Percentiles rank a stretch among this genome's conserved stretches.
phyloP scores from a whole-genome alignment of 345 rosid species.

The Gossypium ekmanianum region DNA sequence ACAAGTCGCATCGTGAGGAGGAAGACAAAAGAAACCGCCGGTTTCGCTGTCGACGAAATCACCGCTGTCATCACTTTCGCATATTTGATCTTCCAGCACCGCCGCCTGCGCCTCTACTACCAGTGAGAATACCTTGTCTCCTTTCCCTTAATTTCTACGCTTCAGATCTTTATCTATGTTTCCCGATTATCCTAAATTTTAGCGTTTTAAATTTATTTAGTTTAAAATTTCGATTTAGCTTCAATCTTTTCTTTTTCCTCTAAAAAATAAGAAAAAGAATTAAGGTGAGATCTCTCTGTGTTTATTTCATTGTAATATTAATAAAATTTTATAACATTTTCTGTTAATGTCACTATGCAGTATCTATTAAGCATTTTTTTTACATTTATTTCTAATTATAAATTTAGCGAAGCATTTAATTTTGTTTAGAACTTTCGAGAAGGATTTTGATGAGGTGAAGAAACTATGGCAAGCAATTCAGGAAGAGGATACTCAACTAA shows the following conservation, averaged over 20 bases:
- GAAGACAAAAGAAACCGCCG: slow-evolving; percentile 2
- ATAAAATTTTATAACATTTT: neutral
- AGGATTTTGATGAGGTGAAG: slow-evolving; percentile 46
- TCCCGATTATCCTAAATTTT: neutral
- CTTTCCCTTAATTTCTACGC: neutral
- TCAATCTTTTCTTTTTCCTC: neutral
- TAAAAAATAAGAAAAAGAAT: neutral
- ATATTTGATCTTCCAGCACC: neutral
- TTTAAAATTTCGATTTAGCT: too few species aligned
- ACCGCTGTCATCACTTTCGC: neutral
- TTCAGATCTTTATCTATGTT: neutral
- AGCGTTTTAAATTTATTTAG: neutral
- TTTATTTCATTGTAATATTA: neutral
- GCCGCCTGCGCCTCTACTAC: neutral
- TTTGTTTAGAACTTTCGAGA: neutral
- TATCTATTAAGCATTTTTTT: neutral
- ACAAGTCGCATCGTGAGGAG: neutral
- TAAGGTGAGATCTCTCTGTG: neutral
- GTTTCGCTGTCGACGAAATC: neutral
- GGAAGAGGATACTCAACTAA: slow-evolving; percentile 54
- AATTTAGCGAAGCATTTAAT: neutral
- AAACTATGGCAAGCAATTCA: slow-evolving; percentile 56
- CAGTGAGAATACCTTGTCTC: slow-evolving; percentile 5
- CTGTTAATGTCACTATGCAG: neutral
- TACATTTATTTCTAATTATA: slow-evolving; percentile 4